These are phyloP conservation scores for Thymus quinquecostatus DNA, from an alignment of 257 asterid genomes.

Conservation along the genomic window DNA sequence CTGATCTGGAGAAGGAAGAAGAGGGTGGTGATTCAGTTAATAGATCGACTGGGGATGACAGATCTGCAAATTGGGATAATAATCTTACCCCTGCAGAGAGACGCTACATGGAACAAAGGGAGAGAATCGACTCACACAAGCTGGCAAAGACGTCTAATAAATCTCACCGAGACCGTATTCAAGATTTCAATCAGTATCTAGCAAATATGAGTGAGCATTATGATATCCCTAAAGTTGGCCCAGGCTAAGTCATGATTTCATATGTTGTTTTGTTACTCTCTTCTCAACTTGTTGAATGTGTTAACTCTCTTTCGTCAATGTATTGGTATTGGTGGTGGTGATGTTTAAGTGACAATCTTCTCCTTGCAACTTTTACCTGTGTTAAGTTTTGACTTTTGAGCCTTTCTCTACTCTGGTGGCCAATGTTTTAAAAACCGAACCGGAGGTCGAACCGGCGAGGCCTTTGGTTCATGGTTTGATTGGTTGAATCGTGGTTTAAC, in stretches of 20 bases:
- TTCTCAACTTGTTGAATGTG: neutral
- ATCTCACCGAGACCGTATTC: slow-evolving; percentile 92
- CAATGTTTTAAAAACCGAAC: too few relatives aligned
- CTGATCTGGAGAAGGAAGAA: slow-evolving; percentile 54
- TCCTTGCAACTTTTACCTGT: too few relatives aligned
- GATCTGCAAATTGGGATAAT: slow-evolving; percentile 53
- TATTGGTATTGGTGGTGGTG: neutral
- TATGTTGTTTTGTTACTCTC: neutral
- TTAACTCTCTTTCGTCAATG: neutral
- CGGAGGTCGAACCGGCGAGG: too few relatives aligned
- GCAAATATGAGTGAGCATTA: slow-evolving; percentile 99
- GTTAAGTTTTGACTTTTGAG: too few relatives aligned
- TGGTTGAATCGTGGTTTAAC: too few relatives aligned
- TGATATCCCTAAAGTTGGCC: slow-evolving; percentile 97
- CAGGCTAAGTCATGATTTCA: slow-evolving; percentile 55
- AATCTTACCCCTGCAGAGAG: slow-evolving; percentile 91
- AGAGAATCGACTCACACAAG: slow-evolving; percentile 62
- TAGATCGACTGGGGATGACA: slow-evolving; percentile 46
- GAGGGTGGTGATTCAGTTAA: slow-evolving; percentile 40
- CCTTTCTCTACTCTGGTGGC: too few relatives aligned
- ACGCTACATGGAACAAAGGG: slow-evolving; percentile 90
- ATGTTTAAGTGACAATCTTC: neutral
- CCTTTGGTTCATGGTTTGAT: too few relatives aligned
- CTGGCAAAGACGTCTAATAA: slow-evolving; percentile 87
- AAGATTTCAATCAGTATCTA: slow-evolving; percentile 95